Conservation (phyloP, 1,139 yeast species). For the Kazachstania sp. region DNA sequence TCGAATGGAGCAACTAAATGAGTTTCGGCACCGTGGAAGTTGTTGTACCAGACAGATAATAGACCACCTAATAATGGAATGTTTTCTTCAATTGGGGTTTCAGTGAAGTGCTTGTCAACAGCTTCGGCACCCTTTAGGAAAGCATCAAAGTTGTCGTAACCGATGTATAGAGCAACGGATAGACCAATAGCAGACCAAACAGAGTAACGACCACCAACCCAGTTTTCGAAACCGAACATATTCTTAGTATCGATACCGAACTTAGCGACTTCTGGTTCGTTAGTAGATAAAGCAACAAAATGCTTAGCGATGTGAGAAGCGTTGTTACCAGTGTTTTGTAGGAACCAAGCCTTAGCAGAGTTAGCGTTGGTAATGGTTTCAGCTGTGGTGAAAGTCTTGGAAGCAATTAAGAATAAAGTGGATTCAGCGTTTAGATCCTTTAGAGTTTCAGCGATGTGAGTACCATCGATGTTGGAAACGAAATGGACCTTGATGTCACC, state of each 20-base stretch:
- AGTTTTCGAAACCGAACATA: slow-evolving; percentile 96
- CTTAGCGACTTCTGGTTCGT: slow-evolving; percentile 80
- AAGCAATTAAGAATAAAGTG: slow-evolving; percentile 87
- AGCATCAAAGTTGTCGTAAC: slow-evolving; percentile 83
- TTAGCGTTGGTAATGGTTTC: slow-evolving; percentile 95
- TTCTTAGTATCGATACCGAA: slow-evolving; percentile 95
- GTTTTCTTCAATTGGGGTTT: slow-evolving; percentile 80
- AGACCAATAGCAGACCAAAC: slow-evolving; percentile 99
- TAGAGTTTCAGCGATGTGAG: slow-evolving; percentile 88
- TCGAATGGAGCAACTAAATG: slow-evolving; percentile 97
- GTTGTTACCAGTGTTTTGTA: slow-evolving; percentile 55
- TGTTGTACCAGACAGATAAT: slow-evolving; percentile 94
- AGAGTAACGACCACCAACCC: slow-evolving; percentile 99
- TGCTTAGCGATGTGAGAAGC: slow-evolving; percentile 80
- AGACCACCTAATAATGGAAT: slow-evolving; percentile 91
- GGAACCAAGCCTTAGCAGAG: slow-evolving; percentile 91
- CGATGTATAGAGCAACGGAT: slow-evolving; percentile 89
- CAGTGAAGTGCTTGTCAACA: slow-evolving; percentile 79
- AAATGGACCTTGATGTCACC: slow-evolving; percentile 75
- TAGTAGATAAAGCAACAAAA: slow-evolving; percentile 93
- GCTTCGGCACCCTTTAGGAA: slow-evolving; percentile 98
- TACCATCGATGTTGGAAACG: slow-evolving; percentile 97
- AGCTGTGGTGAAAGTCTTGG: slow-evolving; percentile 98
- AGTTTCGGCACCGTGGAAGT: slow-evolving; percentile 95
- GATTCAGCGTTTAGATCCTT: slow-evolving; percentile 77